These are phyloP conservation scores for Thecaphora frezii DNA, from an alignment of 1,284 basidiomycete species.

Conservation along the genomic window DNA sequence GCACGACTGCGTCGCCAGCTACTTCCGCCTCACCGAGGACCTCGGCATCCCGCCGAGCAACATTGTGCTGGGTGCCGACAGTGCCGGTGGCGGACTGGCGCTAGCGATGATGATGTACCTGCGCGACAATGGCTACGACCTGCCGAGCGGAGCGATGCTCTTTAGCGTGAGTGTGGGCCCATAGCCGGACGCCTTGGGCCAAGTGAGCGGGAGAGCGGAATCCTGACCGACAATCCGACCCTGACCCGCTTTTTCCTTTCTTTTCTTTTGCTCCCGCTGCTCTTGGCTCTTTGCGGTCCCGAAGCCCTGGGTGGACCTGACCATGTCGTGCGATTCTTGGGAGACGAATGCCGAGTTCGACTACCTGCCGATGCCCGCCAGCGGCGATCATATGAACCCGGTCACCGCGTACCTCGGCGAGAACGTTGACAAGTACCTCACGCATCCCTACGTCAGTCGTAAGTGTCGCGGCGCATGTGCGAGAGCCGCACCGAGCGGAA, in stretches of 20 bases:
- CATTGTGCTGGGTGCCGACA: conserved; percentile 76
- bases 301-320: conserved; percentile 67
- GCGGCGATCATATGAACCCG: conserved; percentile 88
- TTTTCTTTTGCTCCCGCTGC: no score
- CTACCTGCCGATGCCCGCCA: conserved; percentile 61
- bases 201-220: no score
- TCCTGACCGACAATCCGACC: no score
- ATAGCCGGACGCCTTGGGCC: no score
- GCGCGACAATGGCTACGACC: conserved; percentile 57
- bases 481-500: neutral
- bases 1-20: conserved; percentile 84
- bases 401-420: conserved; percentile 89
- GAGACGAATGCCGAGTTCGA: conserved; percentile 76
- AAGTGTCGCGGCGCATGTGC: neutral
- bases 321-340: conserved; percentile 96
- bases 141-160: conserved; percentile 56
- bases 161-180: conserved; percentile 35
- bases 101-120: conserved; percentile 89
- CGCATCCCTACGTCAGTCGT: conserved; percentile 83
- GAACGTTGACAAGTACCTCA: conserved; percentile 76
- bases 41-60: conserved; percentile 76
- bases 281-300: neutral
- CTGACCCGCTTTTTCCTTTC: no score
- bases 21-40: conserved; percentile 83
- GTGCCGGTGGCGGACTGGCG: conserved; percentile 85